A percentile compares a stretch with the other conserved stretches of the same genome.
phyloP scores from a whole-genome alignment of 1,284 basidiomycete species.

The Cutaneotrichosporon cutaneum region DNA sequence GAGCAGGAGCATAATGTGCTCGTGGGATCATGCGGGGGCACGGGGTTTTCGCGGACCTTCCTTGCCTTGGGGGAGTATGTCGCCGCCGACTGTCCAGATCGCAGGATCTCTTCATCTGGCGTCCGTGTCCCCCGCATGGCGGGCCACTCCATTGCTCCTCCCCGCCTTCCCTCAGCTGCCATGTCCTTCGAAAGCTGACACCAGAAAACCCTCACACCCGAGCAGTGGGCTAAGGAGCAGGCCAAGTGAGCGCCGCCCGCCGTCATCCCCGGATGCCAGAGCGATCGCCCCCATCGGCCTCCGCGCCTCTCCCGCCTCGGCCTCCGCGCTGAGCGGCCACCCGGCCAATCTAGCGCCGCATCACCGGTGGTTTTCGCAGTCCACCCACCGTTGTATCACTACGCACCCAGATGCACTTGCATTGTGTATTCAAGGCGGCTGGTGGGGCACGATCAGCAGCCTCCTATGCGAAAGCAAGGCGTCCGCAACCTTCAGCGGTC shows the following conservation, averaged over 20 bases:
- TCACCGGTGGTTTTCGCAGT: background rate
- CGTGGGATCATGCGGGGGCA: background rate
- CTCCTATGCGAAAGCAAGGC: no score
- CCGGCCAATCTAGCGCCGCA: background rate
- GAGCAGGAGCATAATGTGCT: background rate
- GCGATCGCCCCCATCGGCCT: no score
- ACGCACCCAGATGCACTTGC: background rate
- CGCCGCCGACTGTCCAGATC: no score
- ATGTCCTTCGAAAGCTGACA: background rate
- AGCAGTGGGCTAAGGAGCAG: conserved; percentile 48
- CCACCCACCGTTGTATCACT: background rate
- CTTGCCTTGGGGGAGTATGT: no score
- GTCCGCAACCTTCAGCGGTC: background rate
- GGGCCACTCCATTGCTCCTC: no score
- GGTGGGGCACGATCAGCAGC: no score
- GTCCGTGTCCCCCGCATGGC: no score
- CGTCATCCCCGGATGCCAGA: no score
- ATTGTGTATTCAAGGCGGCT: background rate
- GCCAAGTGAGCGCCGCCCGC: conserved; percentile 5
- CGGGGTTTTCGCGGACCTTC: no score
- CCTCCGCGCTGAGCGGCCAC: background rate
- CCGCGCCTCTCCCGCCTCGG: no score
- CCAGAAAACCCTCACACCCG: conserved; percentile 50
- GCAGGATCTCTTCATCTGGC: no score
- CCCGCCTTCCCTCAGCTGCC: background rate